Percentiles rank a stretch among this genome's conserved stretches.
phyloP scores from a whole-genome alignment of 495 filamentous ascomycete species.

The Trichocladium uniseriatum region DNA sequence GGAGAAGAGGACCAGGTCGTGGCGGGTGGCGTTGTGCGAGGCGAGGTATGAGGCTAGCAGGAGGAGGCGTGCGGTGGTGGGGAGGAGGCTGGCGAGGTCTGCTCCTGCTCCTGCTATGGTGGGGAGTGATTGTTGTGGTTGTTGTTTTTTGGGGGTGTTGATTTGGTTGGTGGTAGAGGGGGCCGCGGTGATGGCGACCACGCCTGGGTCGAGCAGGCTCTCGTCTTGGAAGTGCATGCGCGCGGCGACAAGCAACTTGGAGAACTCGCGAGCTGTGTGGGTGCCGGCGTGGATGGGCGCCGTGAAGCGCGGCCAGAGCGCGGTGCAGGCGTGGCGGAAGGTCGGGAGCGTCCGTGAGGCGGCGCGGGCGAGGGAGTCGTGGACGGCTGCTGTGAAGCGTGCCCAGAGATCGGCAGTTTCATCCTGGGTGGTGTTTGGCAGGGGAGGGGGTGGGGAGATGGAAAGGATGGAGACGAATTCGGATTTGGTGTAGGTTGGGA shows the following conservation, averaged over 20 bases:
- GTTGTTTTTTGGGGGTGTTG: constrained; percentile 15
- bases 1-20: constrained; percentile 77
- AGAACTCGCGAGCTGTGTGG: constrained; percentile 68
- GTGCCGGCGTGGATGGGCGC: constrained; percentile 54
- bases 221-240: constrained; percentile 71
- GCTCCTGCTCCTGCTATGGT: constrained; percentile 3
- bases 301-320: constrained; percentile 63
- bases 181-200: constrained; percentile 38
- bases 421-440: constrained; percentile 30
- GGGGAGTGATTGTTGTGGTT: not conserved
- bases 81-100: constrained; percentile 45
- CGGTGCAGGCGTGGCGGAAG: constrained; percentile 46
- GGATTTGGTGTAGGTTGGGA: constrained; percentile 73
- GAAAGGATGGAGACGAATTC: constrained; percentile 68
- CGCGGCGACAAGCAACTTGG: constrained; percentile 65
- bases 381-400: constrained; percentile 62
- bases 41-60: constrained; percentile 85
- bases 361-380: constrained; percentile 60
- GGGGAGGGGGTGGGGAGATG: constrained; percentile 25
- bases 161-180: constrained; percentile 6
- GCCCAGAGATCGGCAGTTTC: constrained; percentile 62
- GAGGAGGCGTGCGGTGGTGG: constrained; percentile 73
- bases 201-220: constrained; percentile 55
- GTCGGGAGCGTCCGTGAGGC: constrained; percentile 55
- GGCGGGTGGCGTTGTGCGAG: constrained; percentile 71